Base-by-base conservation (phyloP, 306 rosid species). In the Quercus engelmannii region DNA sequence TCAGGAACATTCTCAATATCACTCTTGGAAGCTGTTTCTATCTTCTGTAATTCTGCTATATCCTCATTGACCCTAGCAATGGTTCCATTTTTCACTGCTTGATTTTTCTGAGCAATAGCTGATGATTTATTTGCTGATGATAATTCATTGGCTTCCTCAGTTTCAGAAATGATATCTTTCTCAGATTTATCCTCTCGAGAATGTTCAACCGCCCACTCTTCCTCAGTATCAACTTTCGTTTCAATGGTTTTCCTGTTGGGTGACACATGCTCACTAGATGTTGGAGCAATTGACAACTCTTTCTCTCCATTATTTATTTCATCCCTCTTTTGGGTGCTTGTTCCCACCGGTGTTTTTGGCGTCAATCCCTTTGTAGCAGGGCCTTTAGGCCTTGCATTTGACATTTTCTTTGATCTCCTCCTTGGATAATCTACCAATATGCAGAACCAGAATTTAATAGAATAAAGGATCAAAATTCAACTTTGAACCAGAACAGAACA, bases 401-500 rank as follows among this genome's bases (percentile, higher is more conserved):
- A 81, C 68, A 77, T 75, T 83, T 86, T 91, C 84, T 83, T 88
- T 58, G n/a, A 88, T 80, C 89, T 88, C 83, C 83, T 92, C 84
- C 88, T 79, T 31, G 97, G 83, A 84, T 81, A 93, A 76, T 93
- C 98, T 93, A 73, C 49, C 76, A 67, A 76, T 59, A 59, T 11
- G 67, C 70, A 75, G 59, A 71, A 49, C 54, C 70, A 59, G 76
- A 55, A 38, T 51, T 38, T 7, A 69, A 35, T 33, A 21, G 6
- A 25, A 21, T 21, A 10, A 79, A 79, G 23, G 9, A 71, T 13
- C 31, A 55, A 64, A 21, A 8, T 65, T 31, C 9, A 65, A 31
- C 69, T 19, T 68, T 25, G 41, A 35, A 31, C 33, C 74, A 57
- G 75, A 55, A 62, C 51, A 69, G 54, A 57, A 55, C 3, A 68